These are phyloP conservation scores for Neovahlkampfia damariscottae DNA, from an alignment of 78 protist species.

Conservation along the genomic window DNA sequence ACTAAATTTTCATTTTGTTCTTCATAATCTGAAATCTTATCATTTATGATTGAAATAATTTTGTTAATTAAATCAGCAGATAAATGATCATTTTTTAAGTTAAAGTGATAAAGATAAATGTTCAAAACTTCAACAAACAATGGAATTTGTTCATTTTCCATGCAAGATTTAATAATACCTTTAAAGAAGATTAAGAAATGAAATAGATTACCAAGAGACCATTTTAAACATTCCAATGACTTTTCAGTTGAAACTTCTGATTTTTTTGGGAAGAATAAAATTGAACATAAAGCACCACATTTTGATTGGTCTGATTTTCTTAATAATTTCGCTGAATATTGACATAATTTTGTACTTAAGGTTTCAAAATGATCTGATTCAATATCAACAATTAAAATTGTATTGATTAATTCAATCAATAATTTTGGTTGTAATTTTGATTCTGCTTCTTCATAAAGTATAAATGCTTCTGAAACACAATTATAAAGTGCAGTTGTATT, in stretches of 20 bases:
- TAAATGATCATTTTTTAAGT: conserved; percentile 6
- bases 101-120: conserved; percentile 59
- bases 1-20: no score
- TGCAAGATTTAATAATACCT: conserved; percentile 50
- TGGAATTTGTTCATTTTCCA: conserved; percentile 25
- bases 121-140: conserved; percentile 79
- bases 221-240: not conserved
- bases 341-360: conserved; percentile 27
- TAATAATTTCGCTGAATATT: conserved; percentile 27
- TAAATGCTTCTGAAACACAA: conserved; percentile 61
- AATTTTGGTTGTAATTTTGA: conserved; percentile 49
- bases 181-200: conserved; percentile 53
- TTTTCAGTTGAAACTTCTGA: not conserved
- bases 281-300: conserved; percentile 42
- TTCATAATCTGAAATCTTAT: no score
- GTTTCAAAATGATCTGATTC: conserved; percentile 67
- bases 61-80: not conserved
- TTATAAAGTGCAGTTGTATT: conserved; percentile 53
- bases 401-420: conserved; percentile 38
- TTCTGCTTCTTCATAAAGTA: conserved; percentile 83
- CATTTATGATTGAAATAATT: no score
- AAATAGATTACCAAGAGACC: conserved; percentile 24
- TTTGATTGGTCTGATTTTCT: conserved; percentile 81
- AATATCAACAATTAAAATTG: conserved; percentile 38
- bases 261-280: conserved; percentile 62